phyloP scores from a whole-genome alignment of 2,329 filamentous ascomycete species.

The Phaeomoniella chlamydospora region DNA sequence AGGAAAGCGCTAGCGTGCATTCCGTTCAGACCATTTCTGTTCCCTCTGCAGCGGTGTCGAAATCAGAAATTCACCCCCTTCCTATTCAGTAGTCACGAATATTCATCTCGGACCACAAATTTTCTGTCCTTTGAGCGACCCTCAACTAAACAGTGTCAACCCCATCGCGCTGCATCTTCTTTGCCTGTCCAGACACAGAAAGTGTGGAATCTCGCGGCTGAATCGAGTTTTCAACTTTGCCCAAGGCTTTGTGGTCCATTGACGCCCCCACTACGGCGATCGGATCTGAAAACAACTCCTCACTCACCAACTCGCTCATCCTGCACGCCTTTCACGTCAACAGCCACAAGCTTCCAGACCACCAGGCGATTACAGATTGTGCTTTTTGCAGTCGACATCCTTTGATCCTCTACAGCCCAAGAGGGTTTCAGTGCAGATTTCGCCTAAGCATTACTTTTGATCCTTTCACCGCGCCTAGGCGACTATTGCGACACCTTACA shows the following conservation, averaged over 20 bases:
- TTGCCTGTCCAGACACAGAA: too few species aligned
- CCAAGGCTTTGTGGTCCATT: not conserved
- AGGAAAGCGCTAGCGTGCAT: not conserved
- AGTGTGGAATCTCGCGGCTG: too few species aligned
- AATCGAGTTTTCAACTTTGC: too few species aligned
- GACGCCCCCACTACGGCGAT: not conserved
- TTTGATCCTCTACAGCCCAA: too few species aligned
- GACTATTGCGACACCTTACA: not conserved
- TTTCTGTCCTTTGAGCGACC: too few species aligned
- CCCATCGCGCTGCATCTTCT: too few species aligned
- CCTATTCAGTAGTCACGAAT: too few species aligned
- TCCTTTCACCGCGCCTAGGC: not conserved
- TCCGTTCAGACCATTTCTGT: not conserved
- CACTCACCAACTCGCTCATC: not conserved
- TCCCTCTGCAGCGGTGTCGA: not conserved
- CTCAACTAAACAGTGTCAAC: too few species aligned
- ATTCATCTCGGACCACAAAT: too few species aligned
- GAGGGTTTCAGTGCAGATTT: too few species aligned
- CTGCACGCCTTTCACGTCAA: not conserved
- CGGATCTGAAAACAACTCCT: not conserved
- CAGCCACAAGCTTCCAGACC: not conserved
- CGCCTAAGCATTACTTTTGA: not conserved
- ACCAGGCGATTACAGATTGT: too few species aligned
- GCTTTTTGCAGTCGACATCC: too few species aligned
- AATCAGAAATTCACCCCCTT: not conserved